Percentiles rank a stretch among this genome's conserved stretches.
These are phyloP conservation scores for Fraxinus nigra DNA, from an alignment of 305 asterid species.

Conservation along the genomic window DNA sequence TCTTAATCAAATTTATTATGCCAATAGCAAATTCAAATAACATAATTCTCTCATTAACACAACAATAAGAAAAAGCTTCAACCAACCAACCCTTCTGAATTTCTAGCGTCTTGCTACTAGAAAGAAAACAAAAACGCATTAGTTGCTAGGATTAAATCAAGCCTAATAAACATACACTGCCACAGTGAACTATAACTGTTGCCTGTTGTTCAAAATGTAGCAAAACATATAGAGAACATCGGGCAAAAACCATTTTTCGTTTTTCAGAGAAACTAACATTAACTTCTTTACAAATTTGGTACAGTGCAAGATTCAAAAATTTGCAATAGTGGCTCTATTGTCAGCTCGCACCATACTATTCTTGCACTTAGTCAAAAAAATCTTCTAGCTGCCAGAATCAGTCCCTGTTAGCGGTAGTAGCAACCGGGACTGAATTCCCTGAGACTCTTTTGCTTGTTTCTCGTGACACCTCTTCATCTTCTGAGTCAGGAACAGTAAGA, in stretches of 20 bases:
- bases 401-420: background rate
- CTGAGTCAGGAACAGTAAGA: conserved; percentile 57
- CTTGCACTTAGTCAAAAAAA: background rate
- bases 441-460: conserved; percentile 20
- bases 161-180: background rate
- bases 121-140: background rate
- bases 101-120: background rate
- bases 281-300: background rate
- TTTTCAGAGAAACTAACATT: background rate
- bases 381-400: background rate
- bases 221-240: background rate
- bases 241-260: background rate
- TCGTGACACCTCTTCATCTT: conserved; percentile 47
- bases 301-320: background rate
- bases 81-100: background rate
- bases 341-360: background rate
- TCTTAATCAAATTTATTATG: background rate
- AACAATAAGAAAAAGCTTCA: background rate
- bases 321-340: background rate
- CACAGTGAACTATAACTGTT: background rate
- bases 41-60: background rate
- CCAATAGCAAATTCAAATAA: background rate
- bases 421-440: conserved; percentile 8
- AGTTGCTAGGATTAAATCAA: background rate
- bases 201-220: background rate